These are phyloP conservation scores for Lactifluus hygrophoroides DNA, from an alignment of 768 basidiomycete genomes.

Conservation along the genomic window DNA sequence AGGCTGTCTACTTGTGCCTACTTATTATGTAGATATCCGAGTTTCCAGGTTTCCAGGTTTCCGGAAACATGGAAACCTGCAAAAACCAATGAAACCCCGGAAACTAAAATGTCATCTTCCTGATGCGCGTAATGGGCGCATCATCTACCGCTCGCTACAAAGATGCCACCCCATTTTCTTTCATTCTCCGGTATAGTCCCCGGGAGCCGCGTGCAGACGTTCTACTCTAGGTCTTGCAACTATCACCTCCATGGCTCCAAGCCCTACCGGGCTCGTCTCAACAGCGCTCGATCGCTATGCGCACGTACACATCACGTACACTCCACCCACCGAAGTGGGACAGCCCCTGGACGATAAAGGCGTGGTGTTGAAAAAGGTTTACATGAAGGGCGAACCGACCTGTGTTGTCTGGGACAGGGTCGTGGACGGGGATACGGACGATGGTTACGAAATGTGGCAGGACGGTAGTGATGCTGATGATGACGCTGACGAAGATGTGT, in stretches of 20 bases:
- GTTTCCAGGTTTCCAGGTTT: too few species aligned
- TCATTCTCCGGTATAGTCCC: neutral
- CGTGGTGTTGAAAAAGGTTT: conserved; percentile 52
- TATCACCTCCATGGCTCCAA: conserved; percentile 52
- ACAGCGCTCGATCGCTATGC: too few species aligned
- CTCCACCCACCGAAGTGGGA: conserved; percentile 41
- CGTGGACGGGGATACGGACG: conserved; percentile 1
- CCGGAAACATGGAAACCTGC: too few species aligned
- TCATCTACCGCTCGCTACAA: conserved; percentile 61
- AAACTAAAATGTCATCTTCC: too few species aligned
- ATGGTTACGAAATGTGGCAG: conserved; percentile 9
- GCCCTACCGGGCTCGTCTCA: conserved; percentile 48
- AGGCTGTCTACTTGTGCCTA: too few species aligned
- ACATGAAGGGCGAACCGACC: conserved; percentile 53
- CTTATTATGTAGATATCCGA: too few species aligned
- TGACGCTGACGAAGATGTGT: conserved; percentile 39
- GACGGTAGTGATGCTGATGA: conserved; percentile 26
- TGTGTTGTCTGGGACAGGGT: conserved; percentile 53
- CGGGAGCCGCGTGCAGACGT: neutral
- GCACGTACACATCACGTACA: conserved; percentile 52
- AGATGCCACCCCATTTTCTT: conserved; percentile 31
- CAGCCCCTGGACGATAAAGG: conserved; percentile 50
- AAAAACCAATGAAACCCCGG: too few species aligned
- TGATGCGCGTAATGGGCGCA: conserved; percentile 59
- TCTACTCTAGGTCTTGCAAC: conserved; percentile 52